Evolutionary conservation across 176 grass and related monocot genomes (phyloP), one percentile per base, ranked within the genome.

Genomic region (Avena atlantica): DNA sequence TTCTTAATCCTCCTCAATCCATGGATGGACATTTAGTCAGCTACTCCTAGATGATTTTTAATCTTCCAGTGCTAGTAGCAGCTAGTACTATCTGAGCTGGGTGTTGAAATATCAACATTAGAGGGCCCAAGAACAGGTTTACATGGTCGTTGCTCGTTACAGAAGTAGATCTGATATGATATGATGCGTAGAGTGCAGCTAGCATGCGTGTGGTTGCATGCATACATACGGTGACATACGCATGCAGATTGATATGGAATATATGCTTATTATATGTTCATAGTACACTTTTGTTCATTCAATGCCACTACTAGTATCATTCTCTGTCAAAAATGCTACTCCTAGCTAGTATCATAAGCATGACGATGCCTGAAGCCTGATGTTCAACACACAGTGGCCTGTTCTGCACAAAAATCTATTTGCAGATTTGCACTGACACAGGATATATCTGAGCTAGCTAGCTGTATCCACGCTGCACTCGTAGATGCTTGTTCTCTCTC

Each of bases 241-340:
- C 80, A 78, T 81, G 62, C 79, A 89, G 82, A 75, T 89, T 75
- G 76, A 89, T 84, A 24, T 49, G 34, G 3, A 73, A 57, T 34
- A 75, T 64, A n/a, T 24, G 13, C 14, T 25, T 21, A 34, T 73
- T 37, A 50, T 79, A 52, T 53, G 10, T 78, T 19, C 1, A n/a
- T n/a, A 42, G 36, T 70, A 69, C n/a, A 19, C 79, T 90, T 83
- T 72, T 76, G 67, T 60, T 76, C 89, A 87, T 84, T 84, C 67
- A 87, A 68, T 79, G 67, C 34, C n/a, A 13, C 49, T 89, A n/a
- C 60, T 57, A 57, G 55, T 57, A 57, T 20, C 55, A 57, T 57
- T 57, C 55, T 57, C 55, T 57, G 55, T 20, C 55, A 57, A 57
- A 57, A 57, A 57, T 57, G 55, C 55, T 20, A 48, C 23, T 15